Evolutionary conservation across 2,329 filamentous ascomycete genomes (phyloP).

Genomic region (Byssothecium circinans): DNA sequence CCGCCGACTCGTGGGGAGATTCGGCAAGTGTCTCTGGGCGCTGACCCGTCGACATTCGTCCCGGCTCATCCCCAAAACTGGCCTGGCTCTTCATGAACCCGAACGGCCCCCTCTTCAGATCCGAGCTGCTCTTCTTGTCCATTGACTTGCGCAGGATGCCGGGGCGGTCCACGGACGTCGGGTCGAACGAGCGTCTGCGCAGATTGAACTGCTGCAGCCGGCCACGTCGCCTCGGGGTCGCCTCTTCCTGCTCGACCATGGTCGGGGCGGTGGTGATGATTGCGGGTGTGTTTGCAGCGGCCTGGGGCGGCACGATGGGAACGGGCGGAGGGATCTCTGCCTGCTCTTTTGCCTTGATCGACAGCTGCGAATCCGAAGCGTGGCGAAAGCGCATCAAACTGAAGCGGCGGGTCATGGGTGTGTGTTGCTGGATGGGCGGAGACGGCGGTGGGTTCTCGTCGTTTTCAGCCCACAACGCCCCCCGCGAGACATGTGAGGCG

Average conservation of each 20-base stretch:
- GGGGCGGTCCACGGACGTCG: constrained; percentile 31
- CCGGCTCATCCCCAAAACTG: constrained; percentile 44
- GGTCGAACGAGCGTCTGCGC: constrained; percentile 43
- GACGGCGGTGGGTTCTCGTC: constrained; percentile 30
- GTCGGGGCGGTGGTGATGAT: constrained; percentile 95
- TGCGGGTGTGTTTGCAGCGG: constrained; percentile 50
- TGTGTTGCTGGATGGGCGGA: constrained; percentile 36
- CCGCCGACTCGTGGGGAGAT: constrained; percentile 64
- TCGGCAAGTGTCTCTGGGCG: constrained; percentile 54
- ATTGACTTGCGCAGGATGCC: constrained; percentile 38
- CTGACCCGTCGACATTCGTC: constrained; percentile 63
- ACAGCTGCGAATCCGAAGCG: constrained; percentile 89
- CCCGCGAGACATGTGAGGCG: too few relatives aligned
- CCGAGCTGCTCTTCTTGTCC: constrained; percentile 36
- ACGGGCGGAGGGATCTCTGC: constrained; percentile 58
- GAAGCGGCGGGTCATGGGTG: constrained; percentile 55
- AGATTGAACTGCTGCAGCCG: constrained; percentile 40
- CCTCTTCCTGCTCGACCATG: constrained; percentile 26
- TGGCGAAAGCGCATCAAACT: constrained; percentile 82
- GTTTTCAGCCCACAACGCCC: constrained; percentile 17
- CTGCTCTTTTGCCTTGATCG: constrained; percentile 72
- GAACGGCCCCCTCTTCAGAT: constrained; percentile 29
- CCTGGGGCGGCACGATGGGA: constrained; percentile 42
- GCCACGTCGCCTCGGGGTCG: constrained; percentile 30
- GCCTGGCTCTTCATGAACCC: constrained; percentile 30